These are phyloP conservation scores for Hippophae rhamnoides DNA, from an alignment of 306 rosid genomes.

Conservation along the genomic window DNA sequence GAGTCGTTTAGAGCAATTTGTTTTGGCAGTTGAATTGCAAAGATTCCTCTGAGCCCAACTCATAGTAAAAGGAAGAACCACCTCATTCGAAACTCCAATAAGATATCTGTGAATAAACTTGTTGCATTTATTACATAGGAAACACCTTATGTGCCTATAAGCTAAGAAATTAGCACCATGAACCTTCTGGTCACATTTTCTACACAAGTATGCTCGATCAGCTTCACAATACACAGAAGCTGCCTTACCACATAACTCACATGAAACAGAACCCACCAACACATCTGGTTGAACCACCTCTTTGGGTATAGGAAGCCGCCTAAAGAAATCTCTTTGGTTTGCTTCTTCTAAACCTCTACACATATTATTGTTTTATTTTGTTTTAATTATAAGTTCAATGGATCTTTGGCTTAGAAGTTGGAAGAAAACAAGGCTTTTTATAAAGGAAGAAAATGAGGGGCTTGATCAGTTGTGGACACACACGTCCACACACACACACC, in stretches of 20 bases:
- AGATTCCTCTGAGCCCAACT: slow-evolving; percentile 19
- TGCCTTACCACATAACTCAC: slow-evolving; percentile 51
- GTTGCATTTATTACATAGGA: slow-evolving; percentile 60
- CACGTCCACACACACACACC: not conserved
- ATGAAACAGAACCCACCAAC: slow-evolving; percentile 1
- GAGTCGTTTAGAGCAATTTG: slow-evolving; percentile 16
- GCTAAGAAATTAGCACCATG: slow-evolving; percentile 80
- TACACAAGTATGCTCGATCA: slow-evolving; percentile 62
- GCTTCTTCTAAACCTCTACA: too few species aligned
- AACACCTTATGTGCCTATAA: slow-evolving; percentile 53
- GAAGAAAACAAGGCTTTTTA: too few species aligned
- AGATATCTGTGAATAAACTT: slow-evolving; percentile 49
- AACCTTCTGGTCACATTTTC: slow-evolving; percentile 62
- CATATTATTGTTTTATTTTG: too few species aligned
- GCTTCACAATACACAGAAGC: slow-evolving; percentile 71
- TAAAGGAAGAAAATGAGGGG: too few species aligned
- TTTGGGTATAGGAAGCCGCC: not conserved
- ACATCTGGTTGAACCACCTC: not conserved
- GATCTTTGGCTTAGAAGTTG: too few species aligned
- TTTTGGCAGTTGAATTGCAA: slow-evolving; percentile 17
- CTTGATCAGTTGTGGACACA: not conserved
- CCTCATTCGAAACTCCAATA: slow-evolving; percentile 35
- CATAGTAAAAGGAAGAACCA: slow-evolving; percentile 28
- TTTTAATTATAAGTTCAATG: too few species aligned
- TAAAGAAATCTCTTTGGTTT: slow-evolving; percentile 17